Conservation (phyloP, 768 basidiomycete species). For the Calocera cornea region DNA sequence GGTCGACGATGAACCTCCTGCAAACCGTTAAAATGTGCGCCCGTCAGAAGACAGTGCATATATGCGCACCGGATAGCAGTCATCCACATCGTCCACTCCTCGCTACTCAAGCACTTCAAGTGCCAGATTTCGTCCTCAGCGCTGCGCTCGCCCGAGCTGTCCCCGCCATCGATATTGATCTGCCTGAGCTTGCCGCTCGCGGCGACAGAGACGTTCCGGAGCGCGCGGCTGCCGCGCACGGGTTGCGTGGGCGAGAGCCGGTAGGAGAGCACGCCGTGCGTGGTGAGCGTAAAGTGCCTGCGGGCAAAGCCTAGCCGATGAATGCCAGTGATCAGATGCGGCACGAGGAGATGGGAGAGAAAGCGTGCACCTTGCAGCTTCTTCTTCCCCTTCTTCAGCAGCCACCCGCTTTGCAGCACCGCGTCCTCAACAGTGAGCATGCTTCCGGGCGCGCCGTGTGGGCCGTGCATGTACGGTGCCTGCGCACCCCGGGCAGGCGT, state of each 20-base stretch:
- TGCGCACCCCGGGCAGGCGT: neutral
- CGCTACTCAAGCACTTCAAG: slow-evolving; percentile 54
- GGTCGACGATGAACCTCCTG: slow-evolving; percentile 52
- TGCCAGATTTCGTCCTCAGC: slow-evolving; percentile 44
- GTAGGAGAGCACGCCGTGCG: slow-evolving; percentile 59
- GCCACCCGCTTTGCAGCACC: slow-evolving; percentile 40
- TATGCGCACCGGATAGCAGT: slow-evolving; percentile 47
- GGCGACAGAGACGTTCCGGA: slow-evolving; percentile 57
- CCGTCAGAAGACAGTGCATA: slow-evolving; percentile 10
- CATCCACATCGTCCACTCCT: slow-evolving; percentile 68
- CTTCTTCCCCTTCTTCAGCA: slow-evolving; percentile 75
- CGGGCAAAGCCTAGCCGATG: slow-evolving; percentile 56
- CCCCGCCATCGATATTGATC: slow-evolving; percentile 65
- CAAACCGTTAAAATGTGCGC: slow-evolving; percentile 11
- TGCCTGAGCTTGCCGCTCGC: slow-evolving; percentile 55
- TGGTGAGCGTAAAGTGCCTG: slow-evolving; percentile 59
- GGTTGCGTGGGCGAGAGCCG: slow-evolving; percentile 60
- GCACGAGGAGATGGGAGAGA: neutral
- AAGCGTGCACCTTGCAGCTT: slow-evolving; percentile 63
- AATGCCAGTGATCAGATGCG: neutral
- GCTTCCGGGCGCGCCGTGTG: neutral
- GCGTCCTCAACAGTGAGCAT: neutral
- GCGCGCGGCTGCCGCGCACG: slow-evolving; percentile 51
- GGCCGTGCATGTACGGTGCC: too few species aligned
- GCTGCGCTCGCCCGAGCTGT: slow-evolving; percentile 9